A percentile compares a stretch with the other conserved stretches of the same genome.
phyloP scores from a whole-genome alignment of 805 yeast genomes.

The Yamadazyma kitorensis region DNA sequence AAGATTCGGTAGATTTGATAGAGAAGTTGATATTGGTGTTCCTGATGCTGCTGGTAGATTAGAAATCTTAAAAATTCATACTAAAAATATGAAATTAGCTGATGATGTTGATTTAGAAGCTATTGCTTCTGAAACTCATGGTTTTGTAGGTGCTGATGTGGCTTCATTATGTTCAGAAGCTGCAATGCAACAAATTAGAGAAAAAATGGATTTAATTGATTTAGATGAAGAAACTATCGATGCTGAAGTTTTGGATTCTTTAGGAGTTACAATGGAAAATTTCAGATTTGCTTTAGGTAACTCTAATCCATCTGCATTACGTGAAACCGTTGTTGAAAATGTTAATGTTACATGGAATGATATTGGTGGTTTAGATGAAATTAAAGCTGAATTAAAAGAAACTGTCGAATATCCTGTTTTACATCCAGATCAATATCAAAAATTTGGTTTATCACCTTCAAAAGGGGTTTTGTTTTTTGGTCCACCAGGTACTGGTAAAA shows the following conservation, averaged over 20 bases:
- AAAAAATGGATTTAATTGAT: constrained; percentile 97
- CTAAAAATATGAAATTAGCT: constrained; percentile 95
- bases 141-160: constrained; percentile 98
- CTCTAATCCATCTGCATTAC: constrained; percentile 97
- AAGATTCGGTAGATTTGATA: constrained; percentile 82
- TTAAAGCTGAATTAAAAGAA: constrained; percentile 95
- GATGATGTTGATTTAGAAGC: constrained; percentile 95
- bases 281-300: constrained; percentile 96
- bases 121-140: constrained; percentile 96
- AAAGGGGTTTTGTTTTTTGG: constrained; percentile 99
- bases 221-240: constrained; percentile 95
- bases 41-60: constrained; percentile 99
- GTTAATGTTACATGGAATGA: constrained; percentile 99
- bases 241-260: constrained; percentile 92
- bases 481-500: constrained; percentile 99
- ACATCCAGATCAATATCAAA: constrained; percentile 98
- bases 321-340: constrained; percentile 98
- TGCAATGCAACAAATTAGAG: constrained; percentile 99
- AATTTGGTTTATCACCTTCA: constrained; percentile 96
- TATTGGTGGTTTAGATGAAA: constrained; percentile 96
- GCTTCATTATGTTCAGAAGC: constrained; percentile 99
- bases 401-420: constrained; percentile 98
- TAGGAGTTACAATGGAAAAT: constrained; percentile 99
- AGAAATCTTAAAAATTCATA: constrained; percentile 94
- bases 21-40: constrained; percentile 85